Evolutionary conservation across 2,329 filamentous ascomycete species (phyloP), one percentile per base, ranked within the genome.

Genomic region (Arthrobotrys iridis): DNA sequence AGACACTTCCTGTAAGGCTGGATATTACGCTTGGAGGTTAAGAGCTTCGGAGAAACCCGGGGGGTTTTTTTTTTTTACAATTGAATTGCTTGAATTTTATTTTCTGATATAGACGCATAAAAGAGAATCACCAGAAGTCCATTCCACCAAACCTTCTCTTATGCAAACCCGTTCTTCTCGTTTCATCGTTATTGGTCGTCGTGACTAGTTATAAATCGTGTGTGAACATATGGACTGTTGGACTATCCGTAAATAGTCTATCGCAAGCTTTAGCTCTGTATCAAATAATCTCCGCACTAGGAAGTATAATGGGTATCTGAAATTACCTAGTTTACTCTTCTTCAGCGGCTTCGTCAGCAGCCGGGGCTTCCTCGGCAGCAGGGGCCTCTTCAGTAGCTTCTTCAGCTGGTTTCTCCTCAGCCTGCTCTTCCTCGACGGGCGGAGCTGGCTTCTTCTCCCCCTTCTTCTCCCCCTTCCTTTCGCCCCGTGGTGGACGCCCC

Each of bases 1-100:
- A n/a, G n/a, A n/a, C n/a, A n/a, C n/a, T n/a, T n/a, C n/a, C n/a
- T n/a, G n/a, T n/a, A n/a, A n/a, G n/a, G n/a, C n/a, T n/a, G n/a
- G n/a, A n/a, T n/a, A n/a, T n/a, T n/a, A n/a, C n/a, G n/a, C n/a
- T n/a, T n/a, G n/a, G n/a, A n/a, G n/a, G n/a, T n/a, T n/a, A n/a
- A n/a, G n/a, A n/a, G n/a, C n/a, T n/a, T n/a, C n/a, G n/a, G n/a
- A n/a, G n/a, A n/a, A n/a, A n/a, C n/a, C n/a, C n/a, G n/a, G n/a
- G n/a, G n/a, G n/a, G n/a, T n/a, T n/a, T n/a, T 20, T 24, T 22
- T 13, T 55, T 55, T 37, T 37, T 37, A 30, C 50, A 55, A 55
- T 55, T 30, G 28, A 55, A 55, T 55, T 30, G 5, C 50, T 55
- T 55, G 50, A 55, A 55, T 55, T 55, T 55, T 55, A 13, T 33